Evolutionary conservation across 495 filamentous ascomycete species (phyloP), one percentile per base, ranked within the genome.

Genomic region (Neurospora sp.): DNA sequence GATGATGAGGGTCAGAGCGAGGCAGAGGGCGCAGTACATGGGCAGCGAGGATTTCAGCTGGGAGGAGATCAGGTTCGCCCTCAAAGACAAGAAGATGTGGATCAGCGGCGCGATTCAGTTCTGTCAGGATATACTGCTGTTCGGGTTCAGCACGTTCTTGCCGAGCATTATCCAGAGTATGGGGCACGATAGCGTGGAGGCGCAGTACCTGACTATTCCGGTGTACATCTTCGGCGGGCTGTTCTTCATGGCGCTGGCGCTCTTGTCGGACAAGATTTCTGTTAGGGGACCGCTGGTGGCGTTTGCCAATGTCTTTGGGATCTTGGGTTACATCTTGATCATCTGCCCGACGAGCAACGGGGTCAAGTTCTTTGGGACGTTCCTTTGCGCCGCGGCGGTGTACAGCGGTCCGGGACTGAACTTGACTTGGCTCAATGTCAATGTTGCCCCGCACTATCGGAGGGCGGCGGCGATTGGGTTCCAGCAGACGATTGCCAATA

Each of bases 101-200:
- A 69, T 81, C 5, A 86, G 83, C 48, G 82, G 81, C 35, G 76
- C 82, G 27, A 84, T 83, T n/a, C 85, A 88, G 70, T 88, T 89
- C 83, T 77, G 85, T 44, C 76, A 77, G 41, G 72, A 89, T 72
- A 87, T 88, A 7, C 81, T 89, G 31, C 81, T 89, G 8, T 88
- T 89, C 71, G 88, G 88, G 40, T 89, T 89, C 81, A 85, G 83
- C 71, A 89, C 87, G 9, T 90, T 90, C 76, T 73, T 90, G 31
- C 89, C 88, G 2, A 85, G 85, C 2, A 89, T 90, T 62, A 78
- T 90, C 70, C 75, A 82, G 66, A 82, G 82, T 12, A 83, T 90
- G 74, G 87, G 86, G 0, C 88, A 88, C 72, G 74, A 81, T 69
- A 84, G 82, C 14, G 77, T 88, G 23, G 82, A 86, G 72, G 76